phyloP scores from a whole-genome alignment of 805 yeast genomes.

The Saccharomyces mikatae region DNA sequence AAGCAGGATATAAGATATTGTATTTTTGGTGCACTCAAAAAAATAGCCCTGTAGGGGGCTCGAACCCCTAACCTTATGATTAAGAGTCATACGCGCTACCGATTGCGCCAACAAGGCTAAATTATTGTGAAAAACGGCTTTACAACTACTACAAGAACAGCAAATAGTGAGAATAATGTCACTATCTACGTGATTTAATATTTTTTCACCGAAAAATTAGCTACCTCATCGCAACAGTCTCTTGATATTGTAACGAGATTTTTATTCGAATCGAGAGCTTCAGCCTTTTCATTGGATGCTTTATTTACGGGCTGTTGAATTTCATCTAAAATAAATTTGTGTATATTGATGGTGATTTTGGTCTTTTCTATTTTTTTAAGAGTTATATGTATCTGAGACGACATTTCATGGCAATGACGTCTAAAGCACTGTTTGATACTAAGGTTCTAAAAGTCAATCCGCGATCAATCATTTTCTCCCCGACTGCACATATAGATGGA shows the following conservation, averaged over 20 bases:
- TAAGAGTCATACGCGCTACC: neutral
- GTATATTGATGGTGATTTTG: neutral
- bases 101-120: neutral
- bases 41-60: neutral
- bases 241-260: neutral
- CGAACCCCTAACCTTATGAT: neutral
- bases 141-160: neutral
- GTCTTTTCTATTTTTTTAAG: neutral
- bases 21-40: neutral
- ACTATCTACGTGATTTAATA: neutral
- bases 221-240: neutral
- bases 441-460: constrained; percentile 49
- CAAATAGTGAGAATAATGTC: neutral
- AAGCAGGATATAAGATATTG: too few species aligned
- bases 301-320: neutral
- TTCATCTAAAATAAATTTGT: neutral
- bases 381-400: neutral
- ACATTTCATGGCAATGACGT: neutral
- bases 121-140: neutral
- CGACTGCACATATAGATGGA: constrained; percentile 31
- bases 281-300: neutral
- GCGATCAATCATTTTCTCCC: constrained; percentile 39
- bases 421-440: constrained; percentile 26
- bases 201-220: neutral
- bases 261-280: neutral